A percentile compares a stretch with the other conserved stretches of the same genome.
Evolutionary conservation across 495 filamentous ascomycete genomes (phyloP).

Genomic region (Penicillium fimorum): DNA sequence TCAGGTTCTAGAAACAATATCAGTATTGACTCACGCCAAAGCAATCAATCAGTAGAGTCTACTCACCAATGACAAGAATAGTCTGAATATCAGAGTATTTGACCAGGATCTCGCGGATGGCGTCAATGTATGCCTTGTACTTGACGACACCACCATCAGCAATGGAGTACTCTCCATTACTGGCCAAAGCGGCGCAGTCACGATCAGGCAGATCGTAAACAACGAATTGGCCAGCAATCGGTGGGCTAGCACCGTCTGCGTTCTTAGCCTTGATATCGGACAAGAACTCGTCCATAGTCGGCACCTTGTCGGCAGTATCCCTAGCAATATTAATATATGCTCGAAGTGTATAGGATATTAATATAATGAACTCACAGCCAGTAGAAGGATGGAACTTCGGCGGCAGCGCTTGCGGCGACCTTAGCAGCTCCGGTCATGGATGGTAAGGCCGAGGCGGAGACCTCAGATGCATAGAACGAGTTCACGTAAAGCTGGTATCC

Average conservation of each 20-base stretch:
- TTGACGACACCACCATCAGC: conserved; percentile 55
- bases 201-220: conserved; percentile 77
- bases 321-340: conserved; percentile 21
- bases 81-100: conserved; percentile 34
- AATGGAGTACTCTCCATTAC: conserved; percentile 71
- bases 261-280: conserved; percentile 54
- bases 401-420: conserved; percentile 48
- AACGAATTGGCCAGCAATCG: conserved; percentile 57
- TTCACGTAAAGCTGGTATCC: conserved; percentile 57
- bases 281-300: conserved; percentile 55
- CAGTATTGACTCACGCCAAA: conserved; percentile 30
- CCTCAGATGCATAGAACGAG: conserved; percentile 57
- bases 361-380: conserved; percentile 56
- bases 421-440: conserved; percentile 42
- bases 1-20: conserved; percentile 64
- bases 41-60: conserved; percentile 8
- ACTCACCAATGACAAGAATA: conserved; percentile 53
- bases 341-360: not conserved
- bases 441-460: conserved; percentile 50
- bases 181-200: conserved; percentile 74
- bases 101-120: conserved; percentile 35
- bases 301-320: conserved; percentile 60
- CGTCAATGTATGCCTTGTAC: conserved; percentile 74
- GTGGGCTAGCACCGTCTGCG: conserved; percentile 50
- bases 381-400: conserved; percentile 64